These are phyloP conservation scores for Hymenoscyphus infarciens DNA, from an alignment of 2,329 filamentous ascomycete genomes.

Conservation along the genomic window DNA sequence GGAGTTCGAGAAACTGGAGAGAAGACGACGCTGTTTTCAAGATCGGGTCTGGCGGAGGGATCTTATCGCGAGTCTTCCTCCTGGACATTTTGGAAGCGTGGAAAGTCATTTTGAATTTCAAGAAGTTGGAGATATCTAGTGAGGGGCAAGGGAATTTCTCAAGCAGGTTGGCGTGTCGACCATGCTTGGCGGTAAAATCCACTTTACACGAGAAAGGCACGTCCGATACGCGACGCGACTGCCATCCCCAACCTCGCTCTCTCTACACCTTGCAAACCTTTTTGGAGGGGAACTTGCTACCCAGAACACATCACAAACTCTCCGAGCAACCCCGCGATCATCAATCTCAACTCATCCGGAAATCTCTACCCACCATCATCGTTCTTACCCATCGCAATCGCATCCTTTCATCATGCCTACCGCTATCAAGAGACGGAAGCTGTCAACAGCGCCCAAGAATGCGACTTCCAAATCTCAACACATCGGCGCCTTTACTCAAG, in stretches of 20 bases:
- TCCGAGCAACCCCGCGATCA: slow-evolving; percentile 18
- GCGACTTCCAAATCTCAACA: slow-evolving; percentile 23
- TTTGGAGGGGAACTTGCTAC: background rate
- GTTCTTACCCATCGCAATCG: slow-evolving; percentile 19
- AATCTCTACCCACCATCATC: slow-evolving; percentile 17
- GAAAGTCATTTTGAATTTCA: slow-evolving; percentile 9
- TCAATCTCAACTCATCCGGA: slow-evolving; percentile 17
- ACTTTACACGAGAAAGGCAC: slow-evolving; percentile 32
- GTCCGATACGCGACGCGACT: slow-evolving; percentile 20
- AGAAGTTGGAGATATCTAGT: background rate
- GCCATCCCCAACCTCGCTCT: slow-evolving; percentile 21
- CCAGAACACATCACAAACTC: slow-evolving; percentile 8
- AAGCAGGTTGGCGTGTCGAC: background rate
- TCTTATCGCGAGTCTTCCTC: slow-evolving; percentile 5
- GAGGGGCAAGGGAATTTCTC: background rate
- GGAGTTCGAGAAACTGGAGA: slow-evolving; percentile 26
- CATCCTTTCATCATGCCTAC: slow-evolving; percentile 31
- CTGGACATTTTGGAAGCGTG: slow-evolving; percentile 1
- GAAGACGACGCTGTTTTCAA: background rate
- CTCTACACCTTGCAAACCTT: slow-evolving; percentile 7
- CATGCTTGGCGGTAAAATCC: slow-evolving; percentile 12
- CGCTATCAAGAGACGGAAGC: slow-evolving; percentile 32
- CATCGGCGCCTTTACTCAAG: slow-evolving; percentile 43
- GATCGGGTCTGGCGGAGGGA: background rate
- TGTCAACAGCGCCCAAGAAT: slow-evolving; percentile 21